Evolutionary conservation across 2,329 filamentous ascomycete genomes (phyloP).

Genomic region (Emmonsiellopsis sp.): DNA sequence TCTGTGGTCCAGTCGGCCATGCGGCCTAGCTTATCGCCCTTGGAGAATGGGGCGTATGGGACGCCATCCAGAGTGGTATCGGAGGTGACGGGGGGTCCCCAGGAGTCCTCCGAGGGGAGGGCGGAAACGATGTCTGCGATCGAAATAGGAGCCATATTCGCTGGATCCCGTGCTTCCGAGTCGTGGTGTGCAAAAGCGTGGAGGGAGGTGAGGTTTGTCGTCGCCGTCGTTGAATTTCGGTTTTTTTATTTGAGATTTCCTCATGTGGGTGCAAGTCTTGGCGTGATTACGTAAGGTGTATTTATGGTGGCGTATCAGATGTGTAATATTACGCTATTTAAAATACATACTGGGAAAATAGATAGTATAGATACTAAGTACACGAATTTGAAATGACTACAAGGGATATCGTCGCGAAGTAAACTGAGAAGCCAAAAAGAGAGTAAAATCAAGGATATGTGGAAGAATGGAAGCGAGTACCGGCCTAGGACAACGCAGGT

Average conservation of each 20-base stretch:
- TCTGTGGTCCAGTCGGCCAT: constrained; percentile 98
- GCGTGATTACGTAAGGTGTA: constrained; percentile 4
- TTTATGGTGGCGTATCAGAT: background rate
- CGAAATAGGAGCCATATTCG: constrained; percentile 43
- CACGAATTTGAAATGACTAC: background rate
- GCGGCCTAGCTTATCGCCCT: constrained; percentile 95
- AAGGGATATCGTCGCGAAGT: background rate
- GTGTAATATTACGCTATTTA: background rate
- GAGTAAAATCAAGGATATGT: background rate
- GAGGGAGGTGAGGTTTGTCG: background rate
- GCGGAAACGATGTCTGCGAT: constrained; percentile 59
- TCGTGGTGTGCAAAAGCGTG: background rate
- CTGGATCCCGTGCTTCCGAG: constrained; percentile 3
- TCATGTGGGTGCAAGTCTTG: constrained; percentile 8
- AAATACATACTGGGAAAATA: background rate
- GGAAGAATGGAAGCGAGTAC: background rate
- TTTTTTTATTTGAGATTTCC: constrained; percentile 6
- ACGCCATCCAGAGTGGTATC: constrained; percentile 91
- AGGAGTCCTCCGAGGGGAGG: constrained; percentile 67
- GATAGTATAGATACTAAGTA: background rate
- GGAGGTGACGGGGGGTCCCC: constrained; percentile 74
- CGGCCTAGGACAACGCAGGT: background rate
- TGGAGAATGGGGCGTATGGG: constrained; percentile 95
- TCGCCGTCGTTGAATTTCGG: constrained; percentile 1
- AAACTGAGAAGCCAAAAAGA: background rate